Base-by-base conservation (phyloP, 768 basidiomycete species). In the Saitozyma sp. region DNA sequence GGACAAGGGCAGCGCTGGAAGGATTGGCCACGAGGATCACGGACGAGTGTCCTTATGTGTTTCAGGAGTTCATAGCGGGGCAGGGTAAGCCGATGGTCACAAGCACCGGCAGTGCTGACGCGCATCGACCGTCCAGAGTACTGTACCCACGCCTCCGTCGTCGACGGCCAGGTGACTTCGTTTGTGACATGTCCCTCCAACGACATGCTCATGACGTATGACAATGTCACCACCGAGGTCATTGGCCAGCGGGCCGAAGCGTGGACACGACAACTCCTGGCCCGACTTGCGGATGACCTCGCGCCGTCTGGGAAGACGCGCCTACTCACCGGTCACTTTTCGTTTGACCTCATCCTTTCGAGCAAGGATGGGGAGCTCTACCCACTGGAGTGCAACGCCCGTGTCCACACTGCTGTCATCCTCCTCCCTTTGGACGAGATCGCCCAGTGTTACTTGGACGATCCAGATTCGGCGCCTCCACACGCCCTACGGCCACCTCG, bases 171-270 rank as follows among this genome's bases (percentile, higher is more conserved):
- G 38, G 64, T 79, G 63, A 73, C 74, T 17, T 76, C 79, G 1
- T 79, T 80, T 63, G 75, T 80, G 54, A 66, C 71, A 17, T 78
- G 76, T 46, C 79, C 79, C 2, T 74, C 73, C 13, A 76, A 74
- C 63, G 78, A 79, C 67, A 80, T 80, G 79, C 69, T 80, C 59
- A 80, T 80, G 79, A 76, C 77, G 2, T 80, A 80, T 59, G 75
- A 77, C 42, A 70, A 77, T 62, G 65, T 63, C n/a, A 77, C 76
- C 16, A 55, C 45, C 9, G 52, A 66, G n/a, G 53, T 43, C 9
- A 64, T 71, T 54, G 75, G 77, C 48, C 53, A 58, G 38, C 61
- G 59, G 20, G 76, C 78, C 0, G 74, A 78, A 64, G 41, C 61
- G 54, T 80, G 77, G 77, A 80, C 79, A 4, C 58, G 56, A 17